These are phyloP conservation scores for Salvia hispanica DNA, from an alignment of 257 asterid genomes.

Conservation along the genomic window DNA sequence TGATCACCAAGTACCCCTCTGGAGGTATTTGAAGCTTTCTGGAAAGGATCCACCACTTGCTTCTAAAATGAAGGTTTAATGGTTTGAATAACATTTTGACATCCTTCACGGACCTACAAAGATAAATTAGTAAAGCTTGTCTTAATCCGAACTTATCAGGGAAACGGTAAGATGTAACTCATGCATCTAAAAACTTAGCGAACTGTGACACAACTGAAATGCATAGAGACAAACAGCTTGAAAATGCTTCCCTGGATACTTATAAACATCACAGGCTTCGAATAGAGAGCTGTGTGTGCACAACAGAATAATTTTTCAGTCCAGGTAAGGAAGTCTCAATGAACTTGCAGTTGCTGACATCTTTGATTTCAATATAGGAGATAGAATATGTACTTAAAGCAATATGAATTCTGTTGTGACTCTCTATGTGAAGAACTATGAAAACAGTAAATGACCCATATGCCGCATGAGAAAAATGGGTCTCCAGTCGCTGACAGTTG, in stretches of 20 bases:
- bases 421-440: not conserved
- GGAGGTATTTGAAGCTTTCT: conserved; percentile 68
- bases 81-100: conserved; percentile 58
- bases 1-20: conserved; percentile 64
- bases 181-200: conserved; percentile 1
- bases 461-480: not conserved
- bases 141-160: not conserved
- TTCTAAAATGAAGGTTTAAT: conserved; percentile 58
- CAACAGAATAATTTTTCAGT: not conserved
- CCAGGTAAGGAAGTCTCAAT: not conserved
- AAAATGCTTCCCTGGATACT: not conserved
- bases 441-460: not conserved
- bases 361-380: not conserved
- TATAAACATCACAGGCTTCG: not conserved
- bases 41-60: conserved; percentile 69
- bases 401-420: not conserved
- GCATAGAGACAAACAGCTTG: not conserved
- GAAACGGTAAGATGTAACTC: not conserved
- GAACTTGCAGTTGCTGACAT: not conserved
- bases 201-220: not conserved
- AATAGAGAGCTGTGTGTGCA: not conserved
- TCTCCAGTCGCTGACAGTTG: not conserved
- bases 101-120: conserved; percentile 50
- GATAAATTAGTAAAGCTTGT: not conserved
- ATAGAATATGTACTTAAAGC: not conserved